These are phyloP conservation scores for Pythium phragmiticola DNA, from an alignment of 352 stramenopile species.

Conservation along the genomic window DNA sequence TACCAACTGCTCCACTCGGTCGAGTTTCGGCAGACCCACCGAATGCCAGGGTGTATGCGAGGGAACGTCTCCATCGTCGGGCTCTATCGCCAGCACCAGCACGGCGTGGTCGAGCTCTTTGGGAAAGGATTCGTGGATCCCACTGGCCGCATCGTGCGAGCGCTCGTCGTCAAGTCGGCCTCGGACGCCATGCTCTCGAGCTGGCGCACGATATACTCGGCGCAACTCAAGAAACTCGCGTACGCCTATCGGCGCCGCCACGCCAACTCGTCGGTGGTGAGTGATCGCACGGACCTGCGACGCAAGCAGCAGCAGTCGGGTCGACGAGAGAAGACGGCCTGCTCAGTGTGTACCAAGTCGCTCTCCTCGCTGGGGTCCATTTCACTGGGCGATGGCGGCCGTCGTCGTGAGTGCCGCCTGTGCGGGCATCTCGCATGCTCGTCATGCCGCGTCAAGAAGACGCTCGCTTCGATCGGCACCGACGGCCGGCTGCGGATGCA, in stretches of 20 bases:
- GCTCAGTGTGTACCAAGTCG: conserved; percentile 11
- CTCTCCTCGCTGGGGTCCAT: conserved; percentile 7
- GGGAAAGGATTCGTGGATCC: conserved; percentile 35
- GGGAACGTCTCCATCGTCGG: conserved; percentile 46
- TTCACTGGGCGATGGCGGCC: not conserved
- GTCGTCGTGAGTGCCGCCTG: conserved; percentile 11
- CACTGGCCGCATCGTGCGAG: conserved; percentile 37
- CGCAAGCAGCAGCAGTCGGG: not conserved
- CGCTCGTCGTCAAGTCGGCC: conserved; percentile 43
- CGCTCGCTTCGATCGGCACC: conserved; percentile 11
- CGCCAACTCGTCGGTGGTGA: conserved; percentile 6
- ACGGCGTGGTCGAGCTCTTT: conserved; percentile 48
- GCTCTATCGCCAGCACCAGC: conserved; percentile 44
- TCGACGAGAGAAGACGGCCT: conserved; percentile 1
- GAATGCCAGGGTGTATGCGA: conserved; percentile 31
- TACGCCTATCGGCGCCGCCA: conserved; percentile 18
- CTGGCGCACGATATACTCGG: conserved; percentile 38
- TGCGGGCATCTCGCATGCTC: conserved; percentile 15
- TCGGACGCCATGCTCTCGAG: conserved; percentile 36
- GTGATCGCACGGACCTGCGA: conserved; percentile 3
- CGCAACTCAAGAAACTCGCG: conserved; percentile 50
- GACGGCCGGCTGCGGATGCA: conserved; percentile 8
- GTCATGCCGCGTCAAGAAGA: conserved; percentile 24
- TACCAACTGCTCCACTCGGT: conserved; percentile 67
- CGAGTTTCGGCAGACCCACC: conserved; percentile 40